Percentiles rank a stretch among this genome's conserved stretches.
Evolutionary conservation across 805 yeast genomes (phyloP).

Genomic region (Myxozyma neotropica): DNA sequence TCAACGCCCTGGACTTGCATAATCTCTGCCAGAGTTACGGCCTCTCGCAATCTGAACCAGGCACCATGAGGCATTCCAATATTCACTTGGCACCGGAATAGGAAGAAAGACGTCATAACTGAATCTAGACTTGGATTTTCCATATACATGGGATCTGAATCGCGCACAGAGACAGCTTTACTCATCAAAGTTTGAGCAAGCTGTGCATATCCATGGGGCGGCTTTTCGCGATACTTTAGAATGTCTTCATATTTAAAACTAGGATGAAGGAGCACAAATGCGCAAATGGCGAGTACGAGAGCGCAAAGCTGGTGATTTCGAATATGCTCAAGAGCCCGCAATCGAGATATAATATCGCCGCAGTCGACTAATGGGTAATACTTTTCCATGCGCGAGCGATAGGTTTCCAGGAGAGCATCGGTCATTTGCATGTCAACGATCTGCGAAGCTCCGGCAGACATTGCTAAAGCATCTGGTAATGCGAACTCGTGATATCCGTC

Average conservation of each 20-base stretch:
- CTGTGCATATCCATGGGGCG: neutral
- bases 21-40: constrained; percentile 19
- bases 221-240: neutral
- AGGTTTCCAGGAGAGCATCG: neutral
- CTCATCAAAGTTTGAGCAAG: neutral
- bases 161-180: neutral
- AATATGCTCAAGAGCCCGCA: neutral
- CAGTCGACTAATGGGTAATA: neutral
- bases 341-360: neutral
- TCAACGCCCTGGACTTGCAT: neutral
- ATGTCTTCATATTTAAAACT: neutral
- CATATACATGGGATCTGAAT: neutral
- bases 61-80: neutral
- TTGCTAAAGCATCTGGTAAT: neutral
- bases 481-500: neutral
- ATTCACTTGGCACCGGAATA: neutral
- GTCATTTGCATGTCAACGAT: neutral
- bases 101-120: neutral
- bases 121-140: neutral
- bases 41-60: constrained; percentile 19
- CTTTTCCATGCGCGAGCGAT: neutral
- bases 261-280: neutral
- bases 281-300: neutral
- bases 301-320: neutral
- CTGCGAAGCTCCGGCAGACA: neutral